These are phyloP conservation scores for Eucalyptus virginea DNA, from an alignment of 345 rosid species.

Conservation along the genomic window DNA sequence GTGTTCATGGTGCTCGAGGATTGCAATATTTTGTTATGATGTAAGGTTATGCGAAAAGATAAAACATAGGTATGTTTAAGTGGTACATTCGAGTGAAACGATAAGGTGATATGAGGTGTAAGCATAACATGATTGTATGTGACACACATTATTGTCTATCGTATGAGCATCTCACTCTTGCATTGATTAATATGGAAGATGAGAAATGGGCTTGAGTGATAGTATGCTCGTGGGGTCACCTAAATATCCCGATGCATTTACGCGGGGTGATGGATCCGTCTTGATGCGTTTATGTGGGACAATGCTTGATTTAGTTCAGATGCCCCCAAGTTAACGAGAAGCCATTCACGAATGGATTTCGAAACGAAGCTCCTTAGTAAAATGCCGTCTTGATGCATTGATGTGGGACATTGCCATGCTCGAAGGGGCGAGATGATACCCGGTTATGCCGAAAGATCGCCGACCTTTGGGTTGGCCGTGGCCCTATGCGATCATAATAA, in stretches of 20 bases:
- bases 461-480: rapidly evolving
- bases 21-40: no score
- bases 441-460: rapidly evolving
- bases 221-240: rapidly evolving
- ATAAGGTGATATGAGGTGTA: no score
- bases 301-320: rapidly evolving
- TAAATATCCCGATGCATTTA: rapidly evolving
- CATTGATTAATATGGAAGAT: no score
- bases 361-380: rapidly evolving
- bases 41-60: no score
- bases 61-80: no score
- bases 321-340: no score
- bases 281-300: rapidly evolving
- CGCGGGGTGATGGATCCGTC: rapidly evolving
- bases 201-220: no score
- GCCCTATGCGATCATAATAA: rapidly evolving
- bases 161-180: no score
- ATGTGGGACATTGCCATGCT: rapidly evolving
- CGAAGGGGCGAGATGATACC: rapidly evolving
- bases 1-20: no score
- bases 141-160: no score
- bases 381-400: rapidly evolving
- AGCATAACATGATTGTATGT: no score
- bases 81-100: no score
- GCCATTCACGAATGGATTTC: rapidly evolving